A percentile compares a stretch with the other conserved stretches of the same genome.
Conservation (phyloP, 140 eudicot species). For the Ambrosia hybrid region DNA sequence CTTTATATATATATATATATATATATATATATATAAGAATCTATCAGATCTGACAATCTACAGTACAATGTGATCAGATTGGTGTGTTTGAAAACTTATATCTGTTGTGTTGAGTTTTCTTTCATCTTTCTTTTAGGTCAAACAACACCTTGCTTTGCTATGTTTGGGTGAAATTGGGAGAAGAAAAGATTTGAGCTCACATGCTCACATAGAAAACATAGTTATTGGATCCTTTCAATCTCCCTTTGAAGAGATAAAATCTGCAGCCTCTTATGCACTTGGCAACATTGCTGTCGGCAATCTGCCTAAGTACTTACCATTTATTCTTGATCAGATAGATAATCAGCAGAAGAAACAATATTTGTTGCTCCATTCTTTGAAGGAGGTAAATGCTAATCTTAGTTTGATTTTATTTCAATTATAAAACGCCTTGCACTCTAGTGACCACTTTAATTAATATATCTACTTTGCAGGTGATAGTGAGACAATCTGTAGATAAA, state of each 20-base stretch:
- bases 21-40: no score
- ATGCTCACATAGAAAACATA: slow-evolving; percentile 84
- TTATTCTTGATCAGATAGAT: slow-evolving; percentile 93
- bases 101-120: neutral
- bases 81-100: no score
- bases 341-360: slow-evolving; percentile 98
- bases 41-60: no score
- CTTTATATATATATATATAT: no score
- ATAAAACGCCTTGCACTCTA: neutral
- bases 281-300: slow-evolving; percentile 98
- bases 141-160: slow-evolving; percentile 87
- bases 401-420: neutral
- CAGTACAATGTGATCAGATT: no score
- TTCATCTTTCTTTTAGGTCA: slow-evolving; percentile 23
- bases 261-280: slow-evolving; percentile 99
- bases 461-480: slow-evolving; percentile 68
- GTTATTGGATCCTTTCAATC: slow-evolving; percentile 96
- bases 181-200: slow-evolving; percentile 89
- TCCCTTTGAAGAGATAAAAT: slow-evolving; percentile 96
- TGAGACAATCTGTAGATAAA: slow-evolving; percentile 95
- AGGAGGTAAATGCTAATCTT: slow-evolving; percentile 62
- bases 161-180: slow-evolving; percentile 99
- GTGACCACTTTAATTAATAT: neutral
- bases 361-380: slow-evolving; percentile 86
- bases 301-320: slow-evolving; percentile 83